Evolutionary conservation across 2,329 filamentous ascomycete genomes (phyloP).

Genomic region (Bipolaris cookei): DNA sequence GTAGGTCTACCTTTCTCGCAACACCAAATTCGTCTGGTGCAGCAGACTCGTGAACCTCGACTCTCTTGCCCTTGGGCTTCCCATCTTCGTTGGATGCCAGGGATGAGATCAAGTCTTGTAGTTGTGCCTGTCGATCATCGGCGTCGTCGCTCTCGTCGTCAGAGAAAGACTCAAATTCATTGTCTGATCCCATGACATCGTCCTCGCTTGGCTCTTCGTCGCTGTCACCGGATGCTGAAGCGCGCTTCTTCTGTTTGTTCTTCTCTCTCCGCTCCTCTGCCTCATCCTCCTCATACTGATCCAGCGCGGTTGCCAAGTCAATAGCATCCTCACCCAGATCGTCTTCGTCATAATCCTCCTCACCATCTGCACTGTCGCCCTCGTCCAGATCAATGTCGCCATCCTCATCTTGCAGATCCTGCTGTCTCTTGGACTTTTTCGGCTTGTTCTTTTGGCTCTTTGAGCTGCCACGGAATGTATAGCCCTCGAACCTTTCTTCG

Average conservation of each 20-base stretch:
- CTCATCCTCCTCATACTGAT: constrained; percentile 53
- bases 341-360: constrained; percentile 62
- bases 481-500: constrained; percentile 82
- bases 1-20: constrained; percentile 73
- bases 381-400: constrained; percentile 57
- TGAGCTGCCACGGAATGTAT: constrained; percentile 68
- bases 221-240: constrained; percentile 54
- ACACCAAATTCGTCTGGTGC: constrained; percentile 66
- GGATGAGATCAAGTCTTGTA: constrained; percentile 72
- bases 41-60: constrained; percentile 63
- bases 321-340: constrained; percentile 69
- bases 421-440: constrained; percentile 42
- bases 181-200: constrained; percentile 52
- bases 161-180: constrained; percentile 58
- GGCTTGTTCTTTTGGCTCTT: constrained; percentile 57
- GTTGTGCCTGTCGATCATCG: constrained; percentile 65
- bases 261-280: constrained; percentile 36
- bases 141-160: constrained; percentile 53
- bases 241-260: constrained; percentile 49
- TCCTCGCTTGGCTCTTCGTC: constrained; percentile 61
- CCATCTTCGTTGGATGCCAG: constrained; percentile 58
- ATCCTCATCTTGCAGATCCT: constrained; percentile 30
- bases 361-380: constrained; percentile 52
- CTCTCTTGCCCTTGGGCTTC: constrained; percentile 41
- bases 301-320: constrained; percentile 67